phyloP scores from a whole-genome alignment of 169 alveolate species.

The Plasmodium relictum region DNA sequence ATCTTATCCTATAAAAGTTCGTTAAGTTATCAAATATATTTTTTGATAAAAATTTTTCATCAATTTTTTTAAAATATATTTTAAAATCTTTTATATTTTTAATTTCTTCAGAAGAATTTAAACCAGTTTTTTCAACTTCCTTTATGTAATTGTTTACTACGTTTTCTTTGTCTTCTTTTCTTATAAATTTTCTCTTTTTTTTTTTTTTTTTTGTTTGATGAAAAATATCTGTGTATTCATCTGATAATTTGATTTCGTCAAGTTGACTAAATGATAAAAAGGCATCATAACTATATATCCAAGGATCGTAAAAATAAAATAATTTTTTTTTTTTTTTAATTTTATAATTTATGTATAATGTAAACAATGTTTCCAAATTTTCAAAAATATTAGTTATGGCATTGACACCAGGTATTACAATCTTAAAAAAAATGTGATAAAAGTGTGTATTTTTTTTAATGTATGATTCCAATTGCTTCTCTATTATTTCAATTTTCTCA shows the following conservation, averaged over 20 bases:
- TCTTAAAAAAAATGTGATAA: conserved; percentile 28
- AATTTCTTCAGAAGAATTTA: not conserved
- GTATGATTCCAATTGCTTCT: conserved; percentile 21
- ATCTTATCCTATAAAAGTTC: conserved; percentile 5
- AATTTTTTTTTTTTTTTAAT: conserved; percentile 40
- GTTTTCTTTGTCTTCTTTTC: conserved; percentile 4
- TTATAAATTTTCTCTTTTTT: not conserved
- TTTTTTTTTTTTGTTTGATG: not conserved
- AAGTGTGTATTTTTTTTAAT: conserved; percentile 30
- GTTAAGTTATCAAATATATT: conserved; percentile 2
- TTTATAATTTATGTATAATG: conserved; percentile 46
- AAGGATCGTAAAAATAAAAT: conserved; percentile 51
- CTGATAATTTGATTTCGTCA: not conserved
- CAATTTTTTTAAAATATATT: not conserved
- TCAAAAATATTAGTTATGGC: conserved; percentile 28
- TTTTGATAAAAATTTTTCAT: not conserved
- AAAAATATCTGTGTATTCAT: not conserved
- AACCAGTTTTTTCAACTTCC: not conserved
- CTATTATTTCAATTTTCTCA: conserved; percentile 15
- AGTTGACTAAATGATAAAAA: conserved; percentile 35
- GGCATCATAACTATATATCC: conserved; percentile 43
- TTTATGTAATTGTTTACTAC: not conserved
- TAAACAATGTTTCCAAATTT: conserved; percentile 30
- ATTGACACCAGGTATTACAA: conserved; percentile 32
- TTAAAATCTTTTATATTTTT: not conserved